A percentile compares a stretch with the other conserved stretches of the same genome.
These are phyloP conservation scores for Diutina neorugosa DNA, from an alignment of 1,139 yeast species.

Conservation along the genomic window DNA sequence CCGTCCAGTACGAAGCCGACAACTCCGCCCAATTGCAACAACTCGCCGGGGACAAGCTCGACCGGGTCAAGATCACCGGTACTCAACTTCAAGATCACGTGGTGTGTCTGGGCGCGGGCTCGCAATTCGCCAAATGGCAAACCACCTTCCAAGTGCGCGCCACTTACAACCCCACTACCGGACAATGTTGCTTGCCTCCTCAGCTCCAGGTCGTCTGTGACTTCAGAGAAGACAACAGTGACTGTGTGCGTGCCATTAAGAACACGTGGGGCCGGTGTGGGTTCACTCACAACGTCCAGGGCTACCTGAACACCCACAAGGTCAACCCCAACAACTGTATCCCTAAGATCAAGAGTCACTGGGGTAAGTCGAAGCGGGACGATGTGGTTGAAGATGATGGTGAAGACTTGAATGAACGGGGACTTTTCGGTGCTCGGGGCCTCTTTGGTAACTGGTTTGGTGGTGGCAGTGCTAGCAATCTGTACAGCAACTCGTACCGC, in stretches of 20 bases:
- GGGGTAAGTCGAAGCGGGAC: not conserved
- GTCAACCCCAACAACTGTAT: not conserved
- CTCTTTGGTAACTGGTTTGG: too few relatives aligned
- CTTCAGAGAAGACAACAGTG: not conserved
- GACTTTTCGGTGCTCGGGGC: too few relatives aligned
- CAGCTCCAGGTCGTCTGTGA: not conserved
- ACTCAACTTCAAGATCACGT: not conserved
- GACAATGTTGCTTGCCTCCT: not conserved
- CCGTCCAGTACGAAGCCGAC: not conserved
- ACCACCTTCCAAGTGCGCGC: not conserved
- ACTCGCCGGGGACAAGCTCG: not conserved
- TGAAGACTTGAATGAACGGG: not conserved
- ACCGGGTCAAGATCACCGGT: not conserved
- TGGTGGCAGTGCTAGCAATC: too few relatives aligned
- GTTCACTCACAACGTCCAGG: not conserved
- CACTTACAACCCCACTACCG: not conserved
- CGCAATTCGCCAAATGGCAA: not conserved
- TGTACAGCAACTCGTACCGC: too few relatives aligned
- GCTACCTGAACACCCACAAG: not conserved
- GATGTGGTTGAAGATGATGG: not conserved
- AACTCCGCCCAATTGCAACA: not conserved
- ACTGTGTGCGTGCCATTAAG: slow-evolving; percentile 1
- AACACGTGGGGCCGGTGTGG: slow-evolving; percentile 2
- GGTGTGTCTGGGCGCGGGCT: not conserved
- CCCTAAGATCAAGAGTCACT: not conserved